Evolutionary conservation across 495 filamentous ascomycete genomes (phyloP), one percentile per base, ranked within the genome.

Genomic region (Haplographium delicatum): DNA sequence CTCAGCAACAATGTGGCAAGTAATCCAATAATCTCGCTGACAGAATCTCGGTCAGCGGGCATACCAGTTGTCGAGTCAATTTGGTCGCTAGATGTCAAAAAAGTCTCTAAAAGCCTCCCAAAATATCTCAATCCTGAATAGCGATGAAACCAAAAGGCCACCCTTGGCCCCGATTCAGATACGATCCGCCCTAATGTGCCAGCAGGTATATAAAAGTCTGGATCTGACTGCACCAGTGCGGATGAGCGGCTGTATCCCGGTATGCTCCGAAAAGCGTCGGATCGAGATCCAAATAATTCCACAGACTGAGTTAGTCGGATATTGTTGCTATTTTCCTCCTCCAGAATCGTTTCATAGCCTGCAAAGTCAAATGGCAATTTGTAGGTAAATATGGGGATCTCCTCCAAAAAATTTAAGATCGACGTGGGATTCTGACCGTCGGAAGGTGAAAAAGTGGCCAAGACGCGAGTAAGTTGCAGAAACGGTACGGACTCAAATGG

Each of bases 401-500:
- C 73, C 50, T 79, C 72, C 10, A 96, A 66, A 45, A 84, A 71
- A 10, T 70, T 58, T 20, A 64, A 44, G 23, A 44, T 49, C 9
- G 50, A 44, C 26, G 53, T 58, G 7, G 74, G 63, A 43, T 81
- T 52, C 35, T 75, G 72, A 22, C 75, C 67, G 34, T 80, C 73
- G 13, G 70, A 54, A 4, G 65, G 55, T 28, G 67, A 62, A 8
- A 66, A 74, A 13, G 74, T 49, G 6, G 65, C 64, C 4, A 88
- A 51, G 16, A 79, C 78, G 40, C 76, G 75, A 45, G 75, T 79
- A 33, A 89, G 62, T 44, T 77, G 77, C 44, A 95, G 56, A 53
- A 96, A 87, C 3, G 93, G 89, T n/a, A 80, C 61, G 19, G 83
- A 80, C 66, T 98, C 93, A 64, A 86, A 89, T 1, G 93, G 93